Base-by-base conservation (phyloP, 2,329 filamentous ascomycete genomes). In the Paecilomyces formosus region DNA sequence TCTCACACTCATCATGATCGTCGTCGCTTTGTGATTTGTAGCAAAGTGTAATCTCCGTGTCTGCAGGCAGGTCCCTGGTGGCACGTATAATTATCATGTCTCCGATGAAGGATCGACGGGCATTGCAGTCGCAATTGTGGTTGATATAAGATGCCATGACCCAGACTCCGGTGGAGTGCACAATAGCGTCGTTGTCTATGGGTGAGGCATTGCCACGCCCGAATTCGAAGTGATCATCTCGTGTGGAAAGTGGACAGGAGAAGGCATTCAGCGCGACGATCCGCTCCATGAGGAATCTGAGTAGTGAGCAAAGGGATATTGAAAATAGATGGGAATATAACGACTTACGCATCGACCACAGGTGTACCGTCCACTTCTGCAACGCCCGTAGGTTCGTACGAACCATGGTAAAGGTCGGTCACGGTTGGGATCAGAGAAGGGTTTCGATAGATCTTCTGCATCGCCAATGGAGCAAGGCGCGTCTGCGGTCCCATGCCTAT, bases 41-140 rank as follows among this genome's bases (percentile, higher is more conserved):
- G 53, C 62, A 62, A 57, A 78, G 75, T 1, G 66, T 63, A 6
- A 85, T 62, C 65, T 86, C 82, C 0, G 80, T 76, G 28, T 72
- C 70, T 0, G 76, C 61, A 0, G 71, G 61, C 0, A 85, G 66
- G 51, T 81, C 74, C 9, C 63, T 63, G 0, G 74, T 68, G 0
- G 82, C 82, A 7, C 80, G 78, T 22, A 84, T 55, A 7, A 84
- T 73, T 61, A 76, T 72, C 71, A 85, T 75, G 62, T 85, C 81
- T 2, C 82, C 81, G 39, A 85, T 81, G 64, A 83, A 84, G 0
- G 75, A 67, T 15, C 78, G 78, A 0, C 58, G 60, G 18, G 75
- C 76, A 62, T 83, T 85, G 9, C 66, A 65, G 3, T 74, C 18
- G 64, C 83, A 85, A 11, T 74, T 75, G 61, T 85, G 82, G 58